Conservation (phyloP, 805 yeast genomes). For the Scheffersomyces spartinae region DNA sequence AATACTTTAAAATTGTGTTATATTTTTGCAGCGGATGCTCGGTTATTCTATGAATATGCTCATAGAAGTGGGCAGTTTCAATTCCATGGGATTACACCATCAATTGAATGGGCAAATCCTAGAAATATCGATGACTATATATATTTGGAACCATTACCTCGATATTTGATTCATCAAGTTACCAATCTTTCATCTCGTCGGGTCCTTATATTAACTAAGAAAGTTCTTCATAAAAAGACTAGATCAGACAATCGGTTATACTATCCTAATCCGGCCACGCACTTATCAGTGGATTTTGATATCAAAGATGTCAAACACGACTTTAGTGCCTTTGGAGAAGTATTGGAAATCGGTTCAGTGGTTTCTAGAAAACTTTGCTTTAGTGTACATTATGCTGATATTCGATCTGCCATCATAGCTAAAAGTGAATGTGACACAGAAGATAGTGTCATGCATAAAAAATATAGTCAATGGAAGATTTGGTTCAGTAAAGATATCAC, state of each 20-base stretch:
- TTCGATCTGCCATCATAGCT: conserved; percentile 48
- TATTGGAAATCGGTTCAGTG: conserved; percentile 55
- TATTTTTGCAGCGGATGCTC: conserved; percentile 41
- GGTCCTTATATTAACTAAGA: conserved; percentile 31
- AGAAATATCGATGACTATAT: conserved; percentile 11
- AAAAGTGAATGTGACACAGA: conserved; percentile 32
- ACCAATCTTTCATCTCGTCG: conserved; percentile 40
- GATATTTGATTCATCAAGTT: conserved; percentile 19
- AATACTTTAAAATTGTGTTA: conserved; percentile 37
- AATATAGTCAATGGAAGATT: conserved; percentile 49
- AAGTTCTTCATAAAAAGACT: conserved; percentile 10
- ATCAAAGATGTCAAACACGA: conserved; percentile 34
- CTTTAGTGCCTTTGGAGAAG: conserved; percentile 44
- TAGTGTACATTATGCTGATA: conserved; percentile 47
- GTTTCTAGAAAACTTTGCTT: conserved; percentile 54
- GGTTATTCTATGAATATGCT: conserved; percentile 37
- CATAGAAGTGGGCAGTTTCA: conserved; percentile 39
- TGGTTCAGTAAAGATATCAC: conserved; percentile 61
- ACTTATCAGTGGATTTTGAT: conserved; percentile 33
- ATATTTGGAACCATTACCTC: conserved; percentile 13
- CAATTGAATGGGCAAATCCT: conserved; percentile 34
- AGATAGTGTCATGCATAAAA: conserved; percentile 22
- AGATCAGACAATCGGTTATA: conserved; percentile 15
- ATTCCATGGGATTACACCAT: conserved; percentile 44
- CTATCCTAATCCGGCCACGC: conserved; percentile 33